Base-by-base conservation (phyloP, 2,329 filamentous ascomycete species). In the Botrytis galanthina region DNA sequence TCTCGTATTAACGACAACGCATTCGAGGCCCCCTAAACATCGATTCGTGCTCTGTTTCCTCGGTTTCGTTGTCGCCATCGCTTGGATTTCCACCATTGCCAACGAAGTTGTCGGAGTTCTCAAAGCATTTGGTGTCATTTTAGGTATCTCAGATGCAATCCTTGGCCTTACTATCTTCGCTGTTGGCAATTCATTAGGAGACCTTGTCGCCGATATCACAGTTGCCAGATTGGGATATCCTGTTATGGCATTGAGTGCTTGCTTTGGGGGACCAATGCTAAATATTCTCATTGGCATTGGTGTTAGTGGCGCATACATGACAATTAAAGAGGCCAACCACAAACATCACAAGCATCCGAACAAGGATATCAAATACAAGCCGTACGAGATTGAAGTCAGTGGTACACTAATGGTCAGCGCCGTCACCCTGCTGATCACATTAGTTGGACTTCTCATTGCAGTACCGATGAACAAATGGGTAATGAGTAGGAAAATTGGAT, bases 261-360 rank as follows among this genome's bases (percentile, higher is more conserved):
- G 96, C 81, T 98, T 99, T 81, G 96, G 96, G n/a, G 97, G 96
- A 0, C 96, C 96, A 0, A 95, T 99, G 94, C 88, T 99, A 59
- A 99, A 99, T 79, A 99, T 99, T 75, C 85, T 99, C 0, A 88
- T 99, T 6, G 96, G 96, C 0, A 95, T 99, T 70, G 96, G 96
- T n/a, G 86, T 98, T 6, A 93, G 92, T 39, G 96, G 96, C 26
- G 88, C 93, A 57, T 97, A 95, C 81, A 96, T 98, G 88, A 95
- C 93, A 73, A 86, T 97, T 26, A 87, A 87, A 72, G 87, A 89
- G 46, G 92, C 92, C 29, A 88, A 92, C 77, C 86, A 89, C 75
- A 86, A 86, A 70, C 89, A 93, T 75, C 83, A 85, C 42, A 91
- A 91, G 77, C 90, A 95, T 78, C 93, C 93, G 0, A 85, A 89